Evolutionary conservation across 768 basidiomycete species (phyloP).

Genomic region (Leccinum barrowsii): DNA sequence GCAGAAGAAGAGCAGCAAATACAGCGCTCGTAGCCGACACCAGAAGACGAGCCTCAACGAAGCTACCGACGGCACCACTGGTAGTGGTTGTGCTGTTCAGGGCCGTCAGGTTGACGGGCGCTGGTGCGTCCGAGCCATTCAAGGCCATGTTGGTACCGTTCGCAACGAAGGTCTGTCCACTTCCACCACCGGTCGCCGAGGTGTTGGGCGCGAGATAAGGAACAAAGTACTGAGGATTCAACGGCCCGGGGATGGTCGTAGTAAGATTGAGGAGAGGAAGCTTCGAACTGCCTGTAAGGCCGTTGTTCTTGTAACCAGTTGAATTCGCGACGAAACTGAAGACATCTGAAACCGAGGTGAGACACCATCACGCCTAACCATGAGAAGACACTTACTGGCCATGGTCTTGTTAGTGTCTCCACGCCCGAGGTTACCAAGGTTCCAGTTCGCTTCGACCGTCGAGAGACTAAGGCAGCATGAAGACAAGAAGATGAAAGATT

Average conservation of each 20-base stretch:
- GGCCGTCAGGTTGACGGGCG: conserved; percentile 40
- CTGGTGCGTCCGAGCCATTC: conserved; percentile 28
- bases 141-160: conserved; percentile 30
- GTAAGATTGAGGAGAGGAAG: conserved; percentile 39
- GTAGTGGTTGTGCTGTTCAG: not conserved
- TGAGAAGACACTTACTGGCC: conserved; percentile 5
- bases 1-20: conserved; percentile 11
- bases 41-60: conserved; percentile 2
- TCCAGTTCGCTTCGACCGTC: conserved; percentile 59
- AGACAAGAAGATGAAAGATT: not conserved
- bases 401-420: conserved; percentile 46
- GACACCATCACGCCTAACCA: not conserved
- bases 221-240: conserved; percentile 36
- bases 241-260: conserved; percentile 37
- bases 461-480: conserved; percentile 32
- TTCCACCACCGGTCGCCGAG: conserved; percentile 37
- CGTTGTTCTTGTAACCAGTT: conserved; percentile 43
- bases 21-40: conserved; percentile 5
- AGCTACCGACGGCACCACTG: conserved; percentile 4
- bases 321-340: conserved; percentile 46
- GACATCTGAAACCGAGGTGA: conserved; percentile 36
- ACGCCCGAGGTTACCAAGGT: conserved; percentile 53
- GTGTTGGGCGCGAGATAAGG: conserved; percentile 41
- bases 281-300: conserved; percentile 23
- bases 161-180: conserved; percentile 37